A percentile compares a stretch with the other conserved stretches of the same genome.
Evolutionary conservation across 208 protist species (phyloP).

Genomic region (Leishmania tarentolae): DNA sequence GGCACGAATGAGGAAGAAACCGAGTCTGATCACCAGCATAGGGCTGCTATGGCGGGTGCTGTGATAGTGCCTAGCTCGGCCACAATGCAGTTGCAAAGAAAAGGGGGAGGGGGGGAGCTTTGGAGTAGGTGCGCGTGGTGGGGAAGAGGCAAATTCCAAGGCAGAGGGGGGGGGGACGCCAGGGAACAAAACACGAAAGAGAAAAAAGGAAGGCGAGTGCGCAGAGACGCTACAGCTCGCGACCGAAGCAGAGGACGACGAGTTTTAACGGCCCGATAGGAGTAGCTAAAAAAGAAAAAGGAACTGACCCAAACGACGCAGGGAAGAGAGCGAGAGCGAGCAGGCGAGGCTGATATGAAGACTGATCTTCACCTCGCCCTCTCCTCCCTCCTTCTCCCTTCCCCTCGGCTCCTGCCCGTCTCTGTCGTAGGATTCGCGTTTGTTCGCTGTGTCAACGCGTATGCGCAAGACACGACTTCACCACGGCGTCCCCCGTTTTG

Average conservation of each 20-base stretch:
- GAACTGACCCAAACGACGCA: too few species aligned
- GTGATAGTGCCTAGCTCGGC: neutral
- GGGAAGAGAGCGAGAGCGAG: neutral
- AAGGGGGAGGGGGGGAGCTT: neutral
- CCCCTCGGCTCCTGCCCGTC: neutral
- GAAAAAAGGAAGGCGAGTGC: neutral
- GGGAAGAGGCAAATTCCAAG: neutral
- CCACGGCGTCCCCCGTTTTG: neutral
- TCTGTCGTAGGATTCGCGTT: neutral
- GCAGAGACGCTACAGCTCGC: neutral
- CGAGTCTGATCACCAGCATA: too few species aligned
- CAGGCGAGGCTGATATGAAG: neutral
- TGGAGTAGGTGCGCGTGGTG: neutral
- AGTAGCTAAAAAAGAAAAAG: neutral
- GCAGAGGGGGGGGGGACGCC: neutral
- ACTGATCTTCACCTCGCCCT: neutral
- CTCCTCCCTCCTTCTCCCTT: neutral
- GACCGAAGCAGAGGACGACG: neutral
- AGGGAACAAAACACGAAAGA: slow-evolving; percentile 7
- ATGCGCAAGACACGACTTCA: neutral
- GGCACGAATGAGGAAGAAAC: too few species aligned
- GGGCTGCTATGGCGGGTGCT: too few species aligned
- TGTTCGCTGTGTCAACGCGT: neutral
- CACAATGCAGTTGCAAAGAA: neutral
- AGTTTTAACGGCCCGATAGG: neutral